Evolutionary conservation across 805 yeast genomes (phyloP), one percentile per base, ranked within the genome.

Genomic region (Komagataella ulmi): DNA sequence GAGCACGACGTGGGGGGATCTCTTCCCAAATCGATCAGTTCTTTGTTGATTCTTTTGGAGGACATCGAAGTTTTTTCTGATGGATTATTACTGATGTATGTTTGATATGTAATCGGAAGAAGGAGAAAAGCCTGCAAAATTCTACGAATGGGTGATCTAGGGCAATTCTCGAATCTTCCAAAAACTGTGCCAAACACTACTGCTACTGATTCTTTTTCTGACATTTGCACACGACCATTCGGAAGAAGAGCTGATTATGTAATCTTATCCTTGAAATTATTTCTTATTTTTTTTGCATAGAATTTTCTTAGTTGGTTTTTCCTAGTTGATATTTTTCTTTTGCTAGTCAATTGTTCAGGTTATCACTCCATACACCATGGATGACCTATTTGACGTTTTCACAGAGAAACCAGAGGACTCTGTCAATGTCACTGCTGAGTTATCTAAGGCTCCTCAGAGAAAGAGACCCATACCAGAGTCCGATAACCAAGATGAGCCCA

Each of bases 1-100:
- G 97, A 89, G 72, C 98, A 93, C 48, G 97, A 90, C 56, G 97
- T 86, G 62, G 98, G 98, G 57, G 99, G 99, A 68, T 91, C 99
- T 77, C 96, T 88, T 68, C 97, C 97, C 66, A 91, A 78, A 70
- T 93, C 99, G 62, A 84, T 83, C 63, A 93, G 79, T 75, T 91
- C 99, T 74, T 91, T 91, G 73, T 88, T 86, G 64, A 91, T 88
- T 79, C 99, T 89, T 74, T 93, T 93, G 62, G 81, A 76, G 59
- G 98, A 93, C 96, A 89, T 88, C 51, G 45, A 48, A 23, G n/a
- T 51, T 51, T 19, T 45, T 21, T 47, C 4, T 21, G 21, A 17
- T 24, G 49, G 44, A 24, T 21, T 24, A 48, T 40, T 43, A 18
- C 53, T 18, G 40, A 30, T 30, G 40, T 30, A 30, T 30, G 40